Evolutionary conservation across 768 basidiomycete species (phyloP), one percentile per base, ranked within the genome.

Genomic region (Tulasnella sp.): DNA sequence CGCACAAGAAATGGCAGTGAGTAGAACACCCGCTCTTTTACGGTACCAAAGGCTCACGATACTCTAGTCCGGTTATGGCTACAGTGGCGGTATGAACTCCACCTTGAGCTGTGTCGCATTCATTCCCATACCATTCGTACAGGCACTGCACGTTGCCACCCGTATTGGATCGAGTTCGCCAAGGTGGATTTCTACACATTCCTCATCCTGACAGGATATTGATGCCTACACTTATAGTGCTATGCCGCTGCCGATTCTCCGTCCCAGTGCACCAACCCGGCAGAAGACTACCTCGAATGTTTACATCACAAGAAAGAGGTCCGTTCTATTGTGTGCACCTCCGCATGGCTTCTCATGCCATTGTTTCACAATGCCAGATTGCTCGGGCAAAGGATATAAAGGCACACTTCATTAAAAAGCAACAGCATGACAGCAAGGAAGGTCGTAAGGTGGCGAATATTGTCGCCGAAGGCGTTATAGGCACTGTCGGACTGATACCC

Each of bases 241-340:
- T 96, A 93, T 67, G 83, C 84, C 4, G 74, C 78, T 58, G 78
- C 90, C 36, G 86, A 91, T 64, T 73, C 73, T 43, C 91, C 92
- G 0, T 69, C 70, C 48, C 74, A 84, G 64, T 97, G 93, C 69
- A 73, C 74, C 14, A 69, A 76, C 14, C 81, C 80, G 60, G 79
- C 78, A 49, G 85, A 84, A 61, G 92, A 94, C 69, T 97, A 97
- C 71, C 66, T 93, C 55, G 90, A 93, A 68, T 96, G 93, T 69
- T 71, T 97, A 57, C 91, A 94, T 68, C 81, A 83, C 66, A 80
- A 78, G 25, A 85, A 92, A 70, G 89, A 91, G 81, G 93, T 90
- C 62, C 65, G 79, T 66, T 7, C 41, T 19, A 17, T 43, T 6
- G 12, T 32, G 15, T 36, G 11, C 37, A 11, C 25, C 31, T 42